Evolutionary conservation across 441 rosid genomes (phyloP).

Genomic region (Hypseocharis bilobata): DNA sequence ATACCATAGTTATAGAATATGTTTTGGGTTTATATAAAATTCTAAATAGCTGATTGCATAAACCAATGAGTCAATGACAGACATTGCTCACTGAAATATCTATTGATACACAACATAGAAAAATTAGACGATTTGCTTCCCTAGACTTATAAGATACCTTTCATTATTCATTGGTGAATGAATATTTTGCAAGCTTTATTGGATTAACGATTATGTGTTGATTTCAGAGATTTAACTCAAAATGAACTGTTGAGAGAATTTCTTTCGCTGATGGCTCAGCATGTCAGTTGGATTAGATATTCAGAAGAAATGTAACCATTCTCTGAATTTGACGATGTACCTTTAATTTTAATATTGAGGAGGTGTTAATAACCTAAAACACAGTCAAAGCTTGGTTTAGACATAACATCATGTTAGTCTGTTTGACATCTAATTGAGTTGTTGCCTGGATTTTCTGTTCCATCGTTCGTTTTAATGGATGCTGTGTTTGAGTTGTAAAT

Average conservation of each 20-base stretch:
- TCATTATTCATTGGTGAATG: not conserved
- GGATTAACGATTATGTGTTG: not conserved
- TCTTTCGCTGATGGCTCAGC: not conserved
- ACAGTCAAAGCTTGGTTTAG: not conserved
- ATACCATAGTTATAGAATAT: not conserved
- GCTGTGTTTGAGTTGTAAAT: too few relatives aligned
- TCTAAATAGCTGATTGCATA: not conserved
- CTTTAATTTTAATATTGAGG: not conserved
- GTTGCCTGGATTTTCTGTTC: not conserved
- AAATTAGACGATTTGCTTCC: not conserved
- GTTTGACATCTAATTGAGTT: not conserved
- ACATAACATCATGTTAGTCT: not conserved
- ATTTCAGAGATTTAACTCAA: not conserved
- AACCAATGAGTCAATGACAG: too few relatives aligned
- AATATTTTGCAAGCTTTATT: not conserved
- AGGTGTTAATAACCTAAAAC: not conserved
- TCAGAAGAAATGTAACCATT: too few relatives aligned
- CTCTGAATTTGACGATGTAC: too few relatives aligned
- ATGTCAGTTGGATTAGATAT: too few relatives aligned
- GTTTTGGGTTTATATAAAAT: not conserved
- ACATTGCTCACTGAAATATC: not conserved
- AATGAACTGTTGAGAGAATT: not conserved
- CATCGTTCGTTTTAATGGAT: too few relatives aligned
- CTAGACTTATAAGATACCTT: too few relatives aligned
- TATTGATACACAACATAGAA: not conserved